Base-by-base conservation (phyloP, 331 rosid genomes). In the Malus hybrid region DNA sequence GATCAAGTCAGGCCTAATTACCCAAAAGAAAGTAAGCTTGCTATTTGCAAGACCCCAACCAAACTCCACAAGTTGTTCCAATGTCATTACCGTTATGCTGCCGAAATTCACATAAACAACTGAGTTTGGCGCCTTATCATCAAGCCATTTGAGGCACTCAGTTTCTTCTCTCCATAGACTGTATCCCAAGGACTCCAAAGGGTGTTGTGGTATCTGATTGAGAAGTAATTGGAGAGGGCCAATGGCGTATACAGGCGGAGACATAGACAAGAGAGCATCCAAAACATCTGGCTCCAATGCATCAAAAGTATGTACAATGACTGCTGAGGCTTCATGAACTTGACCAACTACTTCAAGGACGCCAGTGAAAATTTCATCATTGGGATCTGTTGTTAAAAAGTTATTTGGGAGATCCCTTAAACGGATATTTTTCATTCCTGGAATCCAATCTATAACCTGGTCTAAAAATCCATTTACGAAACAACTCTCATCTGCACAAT, bases 401-500 rank as follows among this genome's bases (percentile, higher is more conserved):
- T 3, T 12, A n/a, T 19, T 11, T 1, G 73, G 73, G 10, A 75
- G 73, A 32, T 75, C 79, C 54, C 27, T 75, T 54, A 75, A 20
- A 14, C 55, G 73, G 5, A 75, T 52, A 14, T 33, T 54, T 34
- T 75, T 54, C 73, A 75, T 65, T 65, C 72, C 79, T 22, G 73
- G 79, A 75, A 66, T 33, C 73, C 79, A 48, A 59, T 75, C 73
- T 32, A 75, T 75, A 1, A 46, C 33, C 50, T 50, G 12, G 73
- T 75, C 79, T 7, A 75, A 13, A 46, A 15, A 63, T 4, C 78
- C 78, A 19, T 55, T 57, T 44, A 48, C 12, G 20, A 76, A 68
- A 20, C 55, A 77, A 20, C 70, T 77, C 57, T 69, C 75, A 69
- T 77, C 55, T 77, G 6, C 61, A 79, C 15, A 44, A 44, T 44